A percentile compares a stretch with the other conserved stretches of the same genome.
Conservation (phyloP, 495 filamentous ascomycete genomes). For the Penicillium ucsense region DNA sequence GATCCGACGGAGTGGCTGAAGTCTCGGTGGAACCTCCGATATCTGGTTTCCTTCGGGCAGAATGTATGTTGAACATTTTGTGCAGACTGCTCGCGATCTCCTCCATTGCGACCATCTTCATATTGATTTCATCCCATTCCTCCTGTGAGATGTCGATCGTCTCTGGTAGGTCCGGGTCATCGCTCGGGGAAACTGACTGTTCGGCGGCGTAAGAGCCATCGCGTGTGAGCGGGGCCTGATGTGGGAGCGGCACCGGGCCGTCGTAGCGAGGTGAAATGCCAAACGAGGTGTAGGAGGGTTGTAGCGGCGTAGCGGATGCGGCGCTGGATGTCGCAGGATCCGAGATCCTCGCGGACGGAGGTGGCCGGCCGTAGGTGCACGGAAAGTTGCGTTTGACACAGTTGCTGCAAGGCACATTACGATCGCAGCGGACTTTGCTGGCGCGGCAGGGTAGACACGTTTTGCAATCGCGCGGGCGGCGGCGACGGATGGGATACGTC, state of each 20-base stretch:
- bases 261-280: constrained; percentile 2
- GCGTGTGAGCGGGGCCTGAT: not conserved
- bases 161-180: constrained; percentile 20
- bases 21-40: constrained; percentile 6
- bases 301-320: constrained; percentile 11
- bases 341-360: constrained; percentile 20
- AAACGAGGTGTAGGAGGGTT: constrained; percentile 10
- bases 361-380: constrained; percentile 63
- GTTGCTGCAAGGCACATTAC: constrained; percentile 62
- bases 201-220: constrained; percentile 10
- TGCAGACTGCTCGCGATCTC: constrained; percentile 30
- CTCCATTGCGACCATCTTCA: constrained; percentile 38
- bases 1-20: constrained; percentile 4
- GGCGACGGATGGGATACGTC: constrained; percentile 31
- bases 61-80: constrained; percentile 27
- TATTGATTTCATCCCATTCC: constrained; percentile 39
- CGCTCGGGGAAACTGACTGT: constrained; percentile 5
- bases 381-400: constrained; percentile 62
- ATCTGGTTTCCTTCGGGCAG: constrained; percentile 6
- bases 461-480: constrained; percentile 40
- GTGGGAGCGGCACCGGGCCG: constrained; percentile 2
- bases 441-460: constrained; percentile 40
- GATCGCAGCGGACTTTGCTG: constrained; percentile 57
- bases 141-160: constrained; percentile 28
- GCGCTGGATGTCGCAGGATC: constrained; percentile 9